Conservation (phyloP, 2,329 filamentous ascomycete genomes). For the Trichoderma afroharzianum region DNA sequence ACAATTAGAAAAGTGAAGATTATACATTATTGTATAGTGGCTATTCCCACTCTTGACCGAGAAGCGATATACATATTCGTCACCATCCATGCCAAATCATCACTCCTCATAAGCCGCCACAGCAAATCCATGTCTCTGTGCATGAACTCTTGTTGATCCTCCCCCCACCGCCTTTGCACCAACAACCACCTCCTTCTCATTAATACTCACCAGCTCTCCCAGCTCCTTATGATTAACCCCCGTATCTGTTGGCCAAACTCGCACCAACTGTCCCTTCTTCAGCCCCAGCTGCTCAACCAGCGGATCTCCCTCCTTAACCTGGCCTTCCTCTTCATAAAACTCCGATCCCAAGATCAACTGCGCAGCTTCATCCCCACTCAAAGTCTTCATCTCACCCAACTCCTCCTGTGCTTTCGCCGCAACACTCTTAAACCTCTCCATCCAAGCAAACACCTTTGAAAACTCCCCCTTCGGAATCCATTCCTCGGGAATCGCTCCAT, state of each 20-base stretch:
- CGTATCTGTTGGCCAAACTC: constrained; percentile 60
- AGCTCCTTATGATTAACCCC: constrained; percentile 55
- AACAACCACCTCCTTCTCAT: constrained; percentile 53
- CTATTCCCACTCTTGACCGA: not conserved
- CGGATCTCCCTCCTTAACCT: constrained; percentile 47
- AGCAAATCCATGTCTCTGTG: constrained; percentile 56
- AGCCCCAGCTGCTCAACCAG: constrained; percentile 43
- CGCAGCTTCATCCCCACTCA: constrained; percentile 54
- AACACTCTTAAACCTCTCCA: constrained; percentile 52
- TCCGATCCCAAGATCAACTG: constrained; percentile 41
- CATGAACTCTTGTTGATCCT: constrained; percentile 50
- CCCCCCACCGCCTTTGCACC: constrained; percentile 42
- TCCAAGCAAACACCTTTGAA: constrained; percentile 61
- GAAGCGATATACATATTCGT: not conserved
- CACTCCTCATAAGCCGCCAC: constrained; percentile 26
- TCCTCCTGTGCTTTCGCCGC: constrained; percentile 39
- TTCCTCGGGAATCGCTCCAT: constrained; percentile 48
- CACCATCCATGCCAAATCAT: no score
- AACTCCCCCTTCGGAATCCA: constrained; percentile 50
- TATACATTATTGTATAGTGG: not conserved
- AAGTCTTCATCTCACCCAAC: constrained; percentile 33
- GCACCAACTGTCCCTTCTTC: constrained; percentile 49
- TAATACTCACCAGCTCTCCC: constrained; percentile 52
- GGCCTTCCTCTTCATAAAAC: constrained; percentile 42
- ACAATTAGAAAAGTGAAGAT: not conserved